A percentile compares a stretch with the other conserved stretches of the same genome.
These are phyloP conservation scores for Oryza punctata DNA, from an alignment of 176 grass and related monocot genomes.

Conservation along the genomic window DNA sequence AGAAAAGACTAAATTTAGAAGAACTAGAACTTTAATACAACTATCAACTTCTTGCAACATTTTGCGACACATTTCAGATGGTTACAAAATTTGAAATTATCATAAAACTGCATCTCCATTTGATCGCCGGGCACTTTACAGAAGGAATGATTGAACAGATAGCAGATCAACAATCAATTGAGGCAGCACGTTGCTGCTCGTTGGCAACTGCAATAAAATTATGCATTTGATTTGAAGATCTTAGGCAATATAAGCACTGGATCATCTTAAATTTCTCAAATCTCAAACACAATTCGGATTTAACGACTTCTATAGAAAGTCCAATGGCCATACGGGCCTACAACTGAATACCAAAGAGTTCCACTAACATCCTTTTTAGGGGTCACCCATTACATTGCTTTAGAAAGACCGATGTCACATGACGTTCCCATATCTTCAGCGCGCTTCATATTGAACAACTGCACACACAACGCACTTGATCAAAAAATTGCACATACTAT, in stretches of 20 bases:
- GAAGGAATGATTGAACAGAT: not conserved
- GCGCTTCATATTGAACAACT: conserved; percentile 59
- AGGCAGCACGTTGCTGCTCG: not conserved
- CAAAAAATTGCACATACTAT: not conserved
- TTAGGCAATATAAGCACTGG: not conserved
- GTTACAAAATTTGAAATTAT: too few relatives aligned
- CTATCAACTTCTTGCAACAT: too few relatives aligned
- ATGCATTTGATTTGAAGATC: not conserved
- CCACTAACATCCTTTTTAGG: not conserved
- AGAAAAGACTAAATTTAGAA: too few relatives aligned
- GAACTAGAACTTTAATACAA: too few relatives aligned
- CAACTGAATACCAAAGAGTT: not conserved
- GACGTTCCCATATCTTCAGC: conserved; percentile 18
- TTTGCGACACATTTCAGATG: too few relatives aligned
- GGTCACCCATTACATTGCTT: not conserved
- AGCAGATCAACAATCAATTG: not conserved
- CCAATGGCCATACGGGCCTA: not conserved
- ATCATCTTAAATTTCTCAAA: not conserved
- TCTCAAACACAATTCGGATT: not conserved
- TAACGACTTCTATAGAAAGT: not conserved
- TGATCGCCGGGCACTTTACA: too few relatives aligned
- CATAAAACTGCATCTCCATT: too few relatives aligned
- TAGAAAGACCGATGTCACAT: not conserved
- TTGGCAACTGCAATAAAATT: not conserved
- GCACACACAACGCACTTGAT: not conserved